Percentiles rank a stretch among this genome's conserved stretches.
These are phyloP conservation scores for Lachancea cidri DNA, from an alignment of 805 yeast genomes.

Conservation along the genomic window DNA sequence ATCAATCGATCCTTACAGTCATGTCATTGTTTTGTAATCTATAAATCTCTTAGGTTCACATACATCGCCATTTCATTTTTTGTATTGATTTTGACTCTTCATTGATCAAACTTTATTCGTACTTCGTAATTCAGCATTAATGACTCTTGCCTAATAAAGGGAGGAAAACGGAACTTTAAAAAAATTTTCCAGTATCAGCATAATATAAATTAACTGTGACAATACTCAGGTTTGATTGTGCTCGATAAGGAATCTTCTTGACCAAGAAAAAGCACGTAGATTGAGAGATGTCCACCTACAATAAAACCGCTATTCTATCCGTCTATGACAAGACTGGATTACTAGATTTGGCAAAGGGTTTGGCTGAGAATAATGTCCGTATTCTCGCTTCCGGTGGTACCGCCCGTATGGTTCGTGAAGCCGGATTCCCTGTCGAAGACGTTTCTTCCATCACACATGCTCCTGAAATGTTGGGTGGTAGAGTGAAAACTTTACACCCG, in stretches of 20 bases:
- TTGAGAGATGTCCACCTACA: constrained; percentile 28
- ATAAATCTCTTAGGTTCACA: no score
- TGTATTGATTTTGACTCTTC: neutral
- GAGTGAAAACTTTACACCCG: constrained; percentile 97
- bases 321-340: constrained; percentile 97
- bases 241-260: neutral
- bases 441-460: constrained; percentile 94
- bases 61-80: neutral
- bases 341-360: constrained; percentile 92
- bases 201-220: neutral
- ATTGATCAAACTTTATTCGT: neutral
- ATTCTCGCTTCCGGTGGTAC: constrained; percentile 98
- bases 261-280: neutral
- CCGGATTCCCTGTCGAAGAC: constrained; percentile 97
- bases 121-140: neutral
- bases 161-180: neutral
- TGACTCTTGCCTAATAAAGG: neutral
- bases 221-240: neutral
- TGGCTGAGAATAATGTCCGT: constrained; percentile 81
- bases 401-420: constrained; percentile 88
- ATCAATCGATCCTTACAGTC: no score
- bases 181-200: neutral
- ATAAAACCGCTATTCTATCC: constrained; percentile 89
- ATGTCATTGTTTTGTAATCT: no score
- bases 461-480: constrained; percentile 98